Evolutionary conservation across 179 eudicot species (phyloP).

Genomic region (Gypsophila paniculata): DNA sequence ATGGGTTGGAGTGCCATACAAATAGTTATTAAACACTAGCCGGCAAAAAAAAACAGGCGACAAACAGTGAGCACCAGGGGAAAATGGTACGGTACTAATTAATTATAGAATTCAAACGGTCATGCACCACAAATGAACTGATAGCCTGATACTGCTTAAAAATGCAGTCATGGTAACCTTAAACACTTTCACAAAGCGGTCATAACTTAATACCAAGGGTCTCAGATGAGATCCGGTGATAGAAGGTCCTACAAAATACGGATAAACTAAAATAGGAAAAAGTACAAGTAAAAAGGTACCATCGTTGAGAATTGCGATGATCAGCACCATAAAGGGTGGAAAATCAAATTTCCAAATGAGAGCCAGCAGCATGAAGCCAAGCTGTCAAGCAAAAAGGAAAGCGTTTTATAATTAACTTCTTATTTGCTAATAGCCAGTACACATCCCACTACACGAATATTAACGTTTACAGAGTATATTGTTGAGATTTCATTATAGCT

Average conservation of each 20-base stretch:
- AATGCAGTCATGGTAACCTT: too few species aligned
- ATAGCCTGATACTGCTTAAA: too few species aligned
- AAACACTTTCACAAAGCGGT: too few species aligned
- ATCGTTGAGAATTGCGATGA: conserved; percentile 90
- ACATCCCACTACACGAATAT: background rate
- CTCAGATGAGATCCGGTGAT: background rate
- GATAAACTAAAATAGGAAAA: background rate
- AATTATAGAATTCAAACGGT: too few species aligned
- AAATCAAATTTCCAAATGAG: conserved; percentile 88
- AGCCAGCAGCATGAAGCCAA: conserved; percentile 89
- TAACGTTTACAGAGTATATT: background rate
- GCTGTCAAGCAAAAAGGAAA: conserved; percentile 39
- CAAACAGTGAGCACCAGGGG: too few species aligned
- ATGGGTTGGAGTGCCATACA: too few species aligned
- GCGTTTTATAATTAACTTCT: background rate
- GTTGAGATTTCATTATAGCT: conserved; percentile 24
- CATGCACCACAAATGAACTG: too few species aligned
- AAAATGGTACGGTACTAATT: too few species aligned
- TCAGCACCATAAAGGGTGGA: conserved; percentile 95
- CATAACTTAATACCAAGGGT: background rate
- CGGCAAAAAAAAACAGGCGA: too few species aligned
- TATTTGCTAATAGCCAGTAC: background rate
- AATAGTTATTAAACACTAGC: too few species aligned
- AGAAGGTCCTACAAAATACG: background rate
- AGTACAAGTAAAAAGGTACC: conserved; percentile 38